Conservation (phyloP, 371 early-diverging fungal species). For the Mucor irregularis region DNA sequence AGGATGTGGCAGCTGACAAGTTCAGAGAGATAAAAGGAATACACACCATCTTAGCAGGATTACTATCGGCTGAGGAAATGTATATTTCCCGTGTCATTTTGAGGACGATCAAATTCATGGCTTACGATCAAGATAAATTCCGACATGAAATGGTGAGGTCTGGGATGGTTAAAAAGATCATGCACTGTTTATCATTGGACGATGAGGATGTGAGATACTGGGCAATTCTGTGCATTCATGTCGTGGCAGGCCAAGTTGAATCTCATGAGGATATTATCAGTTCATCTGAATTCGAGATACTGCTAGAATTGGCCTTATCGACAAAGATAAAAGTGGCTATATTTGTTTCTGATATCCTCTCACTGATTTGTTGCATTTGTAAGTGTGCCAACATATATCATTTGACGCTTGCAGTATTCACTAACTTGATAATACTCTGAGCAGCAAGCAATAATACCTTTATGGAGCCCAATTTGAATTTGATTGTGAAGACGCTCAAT, state of each 20-base stretch:
- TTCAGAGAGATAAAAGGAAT: conserved; percentile 67
- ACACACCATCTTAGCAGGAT: conserved; percentile 54
- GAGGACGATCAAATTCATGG: conserved; percentile 73
- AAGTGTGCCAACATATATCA: conserved; percentile 3
- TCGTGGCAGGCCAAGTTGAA: conserved; percentile 49
- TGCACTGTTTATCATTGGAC: conserved; percentile 63
- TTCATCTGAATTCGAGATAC: conserved; percentile 39
- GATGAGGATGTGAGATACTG: conserved; percentile 78
- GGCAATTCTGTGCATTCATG: conserved; percentile 64
- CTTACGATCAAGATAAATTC: conserved; percentile 56
- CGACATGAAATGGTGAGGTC: conserved; percentile 55
- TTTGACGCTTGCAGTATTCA: too few relatives aligned
- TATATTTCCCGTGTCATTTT: conserved; percentile 74
- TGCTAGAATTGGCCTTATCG: conserved; percentile 38
- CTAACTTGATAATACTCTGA: background rate
- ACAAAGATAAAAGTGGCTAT: conserved; percentile 40
- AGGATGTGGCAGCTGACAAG: conserved; percentile 62
- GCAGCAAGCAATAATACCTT: conserved; percentile 21
- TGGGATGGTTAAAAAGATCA: conserved; percentile 64
- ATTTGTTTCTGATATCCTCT: conserved; percentile 44
- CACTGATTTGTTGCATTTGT: conserved; percentile 50
- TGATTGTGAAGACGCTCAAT: conserved; percentile 34
- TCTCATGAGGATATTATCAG: conserved; percentile 43
- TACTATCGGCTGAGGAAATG: conserved; percentile 63
- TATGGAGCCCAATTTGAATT: conserved; percentile 21